phyloP scores from a whole-genome alignment of 2,329 filamentous ascomycete genomes.

The Alternaria brassicae region DNA sequence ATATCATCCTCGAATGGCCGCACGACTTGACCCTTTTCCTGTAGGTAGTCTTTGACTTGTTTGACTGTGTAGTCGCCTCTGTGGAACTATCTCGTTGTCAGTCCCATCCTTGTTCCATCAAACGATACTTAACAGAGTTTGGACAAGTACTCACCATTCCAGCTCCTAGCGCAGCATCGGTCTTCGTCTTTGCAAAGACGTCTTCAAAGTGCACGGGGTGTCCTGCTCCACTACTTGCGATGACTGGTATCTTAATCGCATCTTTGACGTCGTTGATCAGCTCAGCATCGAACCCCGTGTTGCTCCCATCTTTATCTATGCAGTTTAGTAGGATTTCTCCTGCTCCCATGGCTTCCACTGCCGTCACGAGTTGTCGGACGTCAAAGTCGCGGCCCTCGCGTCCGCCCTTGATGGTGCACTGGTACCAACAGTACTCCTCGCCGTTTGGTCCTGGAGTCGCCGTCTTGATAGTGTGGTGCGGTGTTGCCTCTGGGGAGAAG shows the following conservation, averaged over 20 bases:
- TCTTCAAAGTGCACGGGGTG: slow-evolving; percentile 87
- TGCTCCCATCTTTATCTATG: slow-evolving; percentile 96
- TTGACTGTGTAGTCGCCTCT: slow-evolving; percentile 92
- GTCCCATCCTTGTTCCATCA: not conserved
- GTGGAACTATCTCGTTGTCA: slow-evolving; percentile 72
- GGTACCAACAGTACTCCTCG: slow-evolving; percentile 91
- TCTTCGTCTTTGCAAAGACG: slow-evolving; percentile 83
- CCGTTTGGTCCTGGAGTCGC: slow-evolving; percentile 73
- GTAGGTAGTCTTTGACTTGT: slow-evolving; percentile 87
- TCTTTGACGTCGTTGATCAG: slow-evolving; percentile 86
- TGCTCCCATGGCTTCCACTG: slow-evolving; percentile 93
- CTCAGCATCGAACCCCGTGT: slow-evolving; percentile 93
- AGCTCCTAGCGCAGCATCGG: slow-evolving; percentile 91
- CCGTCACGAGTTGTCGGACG: slow-evolving; percentile 83
- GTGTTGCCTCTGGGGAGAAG: slow-evolving; percentile 69
- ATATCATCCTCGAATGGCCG: slow-evolving; percentile 70
- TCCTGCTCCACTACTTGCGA: slow-evolving; percentile 92
- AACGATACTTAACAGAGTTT: not conserved
- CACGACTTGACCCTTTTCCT: slow-evolving; percentile 75
- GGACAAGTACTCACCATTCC: slow-evolving; percentile 74
- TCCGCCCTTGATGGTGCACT: slow-evolving; percentile 95
- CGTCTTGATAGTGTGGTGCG: slow-evolving; percentile 78
- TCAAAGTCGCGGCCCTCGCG: slow-evolving; percentile 94
- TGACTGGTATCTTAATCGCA: slow-evolving; percentile 90
- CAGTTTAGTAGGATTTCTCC: slow-evolving; percentile 96